A percentile compares a stretch with the other conserved stretches of the same genome.
phyloP scores from a whole-genome alignment of 805 yeast species.

The Kuraishia hungarica region DNA sequence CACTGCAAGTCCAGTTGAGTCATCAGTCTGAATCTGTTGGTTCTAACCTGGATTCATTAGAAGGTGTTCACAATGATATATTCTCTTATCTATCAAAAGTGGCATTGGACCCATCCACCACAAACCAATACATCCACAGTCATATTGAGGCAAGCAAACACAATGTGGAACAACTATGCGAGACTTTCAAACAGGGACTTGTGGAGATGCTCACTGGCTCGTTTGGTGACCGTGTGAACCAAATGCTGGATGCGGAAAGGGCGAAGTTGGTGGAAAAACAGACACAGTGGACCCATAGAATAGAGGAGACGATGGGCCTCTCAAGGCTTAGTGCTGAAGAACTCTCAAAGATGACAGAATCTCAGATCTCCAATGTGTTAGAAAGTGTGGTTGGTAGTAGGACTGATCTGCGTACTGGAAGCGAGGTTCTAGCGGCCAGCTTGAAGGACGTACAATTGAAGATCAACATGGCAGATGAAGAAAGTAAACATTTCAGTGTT shows the following conservation, averaged over 20 bases:
- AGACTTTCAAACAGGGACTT: constrained; percentile 2
- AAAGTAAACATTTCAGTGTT: background rate
- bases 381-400: background rate
- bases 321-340: background rate
- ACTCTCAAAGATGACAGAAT: background rate
- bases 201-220: constrained; percentile 1
- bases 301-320: background rate
- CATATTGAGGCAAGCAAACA: background rate
- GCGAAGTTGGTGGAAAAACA: background rate
- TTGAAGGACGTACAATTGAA: background rate
- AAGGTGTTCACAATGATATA: background rate
- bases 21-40: background rate
- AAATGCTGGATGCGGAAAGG: background rate
- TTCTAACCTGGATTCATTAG: background rate
- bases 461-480: background rate
- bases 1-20: background rate
- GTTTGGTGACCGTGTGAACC: background rate
- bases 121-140: background rate
- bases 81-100: background rate
- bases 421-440: background rate
- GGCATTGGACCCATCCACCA: background rate
- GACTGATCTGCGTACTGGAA: background rate
- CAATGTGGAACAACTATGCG: constrained; percentile 1
- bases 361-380: background rate
- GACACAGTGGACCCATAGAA: background rate